Evolutionary conservation across 2,329 filamentous ascomycete genomes (phyloP).

Genomic region (Penicillium hesseltinei): DNA sequence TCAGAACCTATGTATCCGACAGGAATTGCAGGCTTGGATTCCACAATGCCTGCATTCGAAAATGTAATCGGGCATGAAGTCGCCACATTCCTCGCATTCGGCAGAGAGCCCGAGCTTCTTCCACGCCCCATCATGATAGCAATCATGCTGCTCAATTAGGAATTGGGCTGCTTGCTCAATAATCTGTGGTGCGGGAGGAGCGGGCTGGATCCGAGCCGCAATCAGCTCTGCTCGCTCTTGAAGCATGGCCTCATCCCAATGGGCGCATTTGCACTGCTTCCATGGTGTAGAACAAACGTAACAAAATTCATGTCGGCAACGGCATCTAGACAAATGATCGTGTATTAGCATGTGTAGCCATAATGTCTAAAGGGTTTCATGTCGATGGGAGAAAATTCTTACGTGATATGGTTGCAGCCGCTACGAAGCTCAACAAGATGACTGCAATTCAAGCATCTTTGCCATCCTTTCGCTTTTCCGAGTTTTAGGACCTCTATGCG

Average conservation of each 20-base stretch:
- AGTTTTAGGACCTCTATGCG: conserved; percentile 52
- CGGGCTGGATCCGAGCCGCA: neutral
- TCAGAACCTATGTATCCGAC: neutral
- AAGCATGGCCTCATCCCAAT: conserved; percentile 19
- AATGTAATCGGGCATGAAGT: neutral
- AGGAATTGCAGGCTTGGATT: neutral
- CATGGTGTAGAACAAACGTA: conserved; percentile 30
- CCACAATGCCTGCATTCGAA: neutral
- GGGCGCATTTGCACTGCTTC: conserved; percentile 28
- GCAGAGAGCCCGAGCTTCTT: neutral
- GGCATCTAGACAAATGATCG: conserved; percentile 21
- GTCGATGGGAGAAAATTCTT: conserved; percentile 7
- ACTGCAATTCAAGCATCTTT: conserved; percentile 71
- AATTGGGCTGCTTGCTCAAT: neutral
- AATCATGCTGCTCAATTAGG: neutral
- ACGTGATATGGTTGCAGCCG: conserved; percentile 40
- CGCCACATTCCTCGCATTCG: neutral
- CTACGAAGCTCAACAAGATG: conserved; percentile 42
- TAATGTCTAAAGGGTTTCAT: neutral
- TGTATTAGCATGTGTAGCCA: neutral
- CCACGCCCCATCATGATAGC: neutral
- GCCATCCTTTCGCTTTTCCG: conserved; percentile 68
- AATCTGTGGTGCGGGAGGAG: neutral
- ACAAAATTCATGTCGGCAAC: conserved; percentile 34
- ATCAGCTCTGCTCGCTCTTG: neutral